Evolutionary conservation across 345 rosid genomes (phyloP).

Genomic region (Isatis tinctoria): DNA sequence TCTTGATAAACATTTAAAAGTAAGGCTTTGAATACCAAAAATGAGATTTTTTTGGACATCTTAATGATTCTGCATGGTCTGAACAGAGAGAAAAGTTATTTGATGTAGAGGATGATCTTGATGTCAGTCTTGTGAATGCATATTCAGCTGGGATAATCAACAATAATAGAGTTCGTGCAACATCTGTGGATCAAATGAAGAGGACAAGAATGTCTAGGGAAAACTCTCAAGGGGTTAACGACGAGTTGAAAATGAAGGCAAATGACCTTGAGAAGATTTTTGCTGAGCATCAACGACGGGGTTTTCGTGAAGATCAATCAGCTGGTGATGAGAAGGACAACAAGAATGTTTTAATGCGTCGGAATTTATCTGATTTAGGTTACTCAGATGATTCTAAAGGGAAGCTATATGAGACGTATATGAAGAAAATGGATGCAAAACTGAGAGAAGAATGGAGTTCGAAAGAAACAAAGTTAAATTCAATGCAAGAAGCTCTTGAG

Average conservation of each 20-base stretch:
- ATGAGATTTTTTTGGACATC: not conserved
- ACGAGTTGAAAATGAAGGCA: conserved; percentile 69
- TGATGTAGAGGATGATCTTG: conserved; percentile 46
- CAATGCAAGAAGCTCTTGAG: conserved; percentile 75
- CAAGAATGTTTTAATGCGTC: conserved; percentile 39
- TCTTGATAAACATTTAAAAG: not conserved
- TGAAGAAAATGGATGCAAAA: conserved; percentile 84
- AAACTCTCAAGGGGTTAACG: conserved; percentile 56
- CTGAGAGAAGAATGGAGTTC: conserved; percentile 75
- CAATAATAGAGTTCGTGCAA: conserved; percentile 15
- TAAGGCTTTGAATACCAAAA: not conserved
- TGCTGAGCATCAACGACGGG: conserved; percentile 65
- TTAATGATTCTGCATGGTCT: conserved; percentile 30
- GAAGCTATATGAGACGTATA: conserved; percentile 59
- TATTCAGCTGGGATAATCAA: conserved; percentile 35
- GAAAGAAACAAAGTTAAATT: conserved; percentile 73
- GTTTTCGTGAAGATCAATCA: conserved; percentile 52
- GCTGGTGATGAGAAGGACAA: conserved; percentile 35
- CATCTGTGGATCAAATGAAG: conserved; percentile 49
- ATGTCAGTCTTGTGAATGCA: conserved; percentile 35
- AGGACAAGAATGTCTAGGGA: conserved; percentile 66
- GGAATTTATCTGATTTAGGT: conserved; percentile 46
- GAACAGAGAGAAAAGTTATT: conserved; percentile 44
- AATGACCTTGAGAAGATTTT: conserved; percentile 78
- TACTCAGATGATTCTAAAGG: conserved; percentile 78